A percentile compares a stretch with the other conserved stretches of the same genome.
phyloP scores from a whole-genome alignment of 2,329 filamentous ascomycete genomes.

The Xylariaceae sp. region DNA sequence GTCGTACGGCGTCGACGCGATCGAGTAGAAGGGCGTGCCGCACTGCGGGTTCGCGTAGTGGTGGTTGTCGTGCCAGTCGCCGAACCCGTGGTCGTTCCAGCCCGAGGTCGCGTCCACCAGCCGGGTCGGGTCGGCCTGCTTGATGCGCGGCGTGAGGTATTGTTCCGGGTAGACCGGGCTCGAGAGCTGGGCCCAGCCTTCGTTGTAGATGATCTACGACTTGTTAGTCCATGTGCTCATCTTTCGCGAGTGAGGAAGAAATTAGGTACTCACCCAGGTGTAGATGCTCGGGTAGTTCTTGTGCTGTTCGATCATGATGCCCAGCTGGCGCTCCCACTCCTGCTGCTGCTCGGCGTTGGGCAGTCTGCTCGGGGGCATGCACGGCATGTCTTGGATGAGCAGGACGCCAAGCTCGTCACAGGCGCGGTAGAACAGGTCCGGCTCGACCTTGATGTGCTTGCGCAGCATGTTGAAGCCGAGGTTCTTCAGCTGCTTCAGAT shows the following conservation, averaged over 20 bases:
- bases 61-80: slow-evolving; percentile 65
- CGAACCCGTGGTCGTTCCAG: slow-evolving; percentile 63
- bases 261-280: slow-evolving; percentile 46
- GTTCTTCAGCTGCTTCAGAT: slow-evolving; percentile 57
- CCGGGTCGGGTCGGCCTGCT: slow-evolving; percentile 55
- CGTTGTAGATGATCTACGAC: slow-evolving; percentile 59
- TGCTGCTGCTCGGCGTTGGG: slow-evolving; percentile 41
- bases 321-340: slow-evolving; percentile 53
- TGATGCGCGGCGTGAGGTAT: slow-evolving; percentile 49
- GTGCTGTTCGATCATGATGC: slow-evolving; percentile 56
- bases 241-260: background rate
- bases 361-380: slow-evolving; percentile 35
- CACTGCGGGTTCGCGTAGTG: slow-evolving; percentile 69
- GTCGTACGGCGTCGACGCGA: slow-evolving; percentile 50
- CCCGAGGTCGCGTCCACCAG: slow-evolving; percentile 59
- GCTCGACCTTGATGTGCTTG: slow-evolving; percentile 53
- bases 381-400: slow-evolving; percentile 69
- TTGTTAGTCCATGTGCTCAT: slow-evolving; percentile 24
- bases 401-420: slow-evolving; percentile 61
- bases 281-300: slow-evolving; percentile 60
- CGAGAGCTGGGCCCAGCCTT: slow-evolving; percentile 62
- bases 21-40: slow-evolving; percentile 62
- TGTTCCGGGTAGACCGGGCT: slow-evolving; percentile 47
- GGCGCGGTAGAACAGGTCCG: slow-evolving; percentile 60
- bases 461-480: slow-evolving; percentile 66